Evolutionary conservation across 2,329 filamentous ascomycete genomes (phyloP).

Genomic region (Fusarium humuli): DNA sequence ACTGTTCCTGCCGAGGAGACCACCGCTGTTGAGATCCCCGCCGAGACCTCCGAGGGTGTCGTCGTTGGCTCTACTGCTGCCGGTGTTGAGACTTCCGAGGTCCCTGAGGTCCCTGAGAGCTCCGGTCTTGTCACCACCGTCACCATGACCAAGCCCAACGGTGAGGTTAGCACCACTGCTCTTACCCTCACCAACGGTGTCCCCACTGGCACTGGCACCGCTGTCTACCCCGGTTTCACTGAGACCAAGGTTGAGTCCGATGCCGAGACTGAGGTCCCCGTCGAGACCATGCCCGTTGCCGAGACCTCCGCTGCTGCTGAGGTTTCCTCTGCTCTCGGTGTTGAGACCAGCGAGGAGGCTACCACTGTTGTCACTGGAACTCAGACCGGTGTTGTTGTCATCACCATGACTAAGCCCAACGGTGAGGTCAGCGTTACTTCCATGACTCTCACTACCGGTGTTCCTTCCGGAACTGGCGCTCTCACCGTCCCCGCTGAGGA

Average conservation of each 20-base stretch:
- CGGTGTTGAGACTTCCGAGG: conserved; percentile 31
- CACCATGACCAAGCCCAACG: conserved; percentile 38
- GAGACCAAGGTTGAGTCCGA: conserved; percentile 13
- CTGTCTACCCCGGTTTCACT: conserved; percentile 6
- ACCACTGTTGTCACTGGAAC: conserved; percentile 8
- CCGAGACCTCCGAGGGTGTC: conserved; percentile 22
- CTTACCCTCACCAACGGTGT: conserved; percentile 29
- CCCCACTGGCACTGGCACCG: conserved; percentile 33
- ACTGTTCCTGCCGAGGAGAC: too few species aligned
- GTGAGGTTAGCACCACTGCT: conserved; percentile 27
- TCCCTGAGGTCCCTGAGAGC: too few species aligned
- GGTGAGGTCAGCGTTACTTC: conserved; percentile 33
- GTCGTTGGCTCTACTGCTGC: conserved; percentile 17
- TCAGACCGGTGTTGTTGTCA: conserved; percentile 19
- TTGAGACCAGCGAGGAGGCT: conserved; percentile 16
- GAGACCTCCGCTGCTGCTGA: conserved; percentile 2
- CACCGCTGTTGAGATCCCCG: too few species aligned
- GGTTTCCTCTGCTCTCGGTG: conserved; percentile 17
- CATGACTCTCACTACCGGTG: conserved; percentile 24
- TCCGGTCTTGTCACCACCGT: too few species aligned
- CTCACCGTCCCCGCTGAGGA: conserved; percentile 22
- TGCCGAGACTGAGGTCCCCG: conserved; percentile 11
- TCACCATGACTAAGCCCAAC: conserved; percentile 36
- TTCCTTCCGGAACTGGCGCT: conserved; percentile 30
- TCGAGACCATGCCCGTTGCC: conserved; percentile 5